Conservation (phyloP, 208 protist species). For the Herpetomonas muscarum region DNA sequence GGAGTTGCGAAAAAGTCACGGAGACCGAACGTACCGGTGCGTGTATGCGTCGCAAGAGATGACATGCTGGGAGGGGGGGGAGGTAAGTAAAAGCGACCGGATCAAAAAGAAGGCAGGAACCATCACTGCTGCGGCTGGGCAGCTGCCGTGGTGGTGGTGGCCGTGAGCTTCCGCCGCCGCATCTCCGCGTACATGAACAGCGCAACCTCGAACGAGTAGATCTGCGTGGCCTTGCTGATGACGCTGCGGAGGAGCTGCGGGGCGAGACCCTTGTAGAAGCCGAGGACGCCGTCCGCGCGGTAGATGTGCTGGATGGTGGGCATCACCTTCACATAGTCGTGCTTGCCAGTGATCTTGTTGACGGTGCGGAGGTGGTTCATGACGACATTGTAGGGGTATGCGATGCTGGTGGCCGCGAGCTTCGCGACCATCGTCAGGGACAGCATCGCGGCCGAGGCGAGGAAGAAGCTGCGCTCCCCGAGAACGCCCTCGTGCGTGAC, state of each 20-base stretch:
- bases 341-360: slow-evolving; percentile 69
- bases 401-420: slow-evolving; percentile 53
- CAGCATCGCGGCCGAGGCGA: slow-evolving; percentile 62
- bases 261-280: slow-evolving; percentile 88
- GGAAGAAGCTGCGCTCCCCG: slow-evolving; percentile 41
- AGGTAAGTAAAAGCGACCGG: not conserved
- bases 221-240: slow-evolving; percentile 83
- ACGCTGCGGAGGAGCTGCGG: slow-evolving; percentile 82
- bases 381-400: slow-evolving; percentile 91
- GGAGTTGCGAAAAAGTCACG: too few relatives aligned
- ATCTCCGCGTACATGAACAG: slow-evolving; percentile 72
- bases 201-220: slow-evolving; percentile 84
- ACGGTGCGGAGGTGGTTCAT: slow-evolving; percentile 88
- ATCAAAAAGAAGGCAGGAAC: not conserved
- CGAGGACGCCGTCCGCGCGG: slow-evolving; percentile 55
- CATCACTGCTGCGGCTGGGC: too few relatives aligned
- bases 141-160: too few relatives aligned
- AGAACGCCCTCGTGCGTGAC: slow-evolving; percentile 60
- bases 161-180: slow-evolving; percentile 6
- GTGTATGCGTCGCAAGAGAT: too few relatives aligned
- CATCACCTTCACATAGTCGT: slow-evolving; percentile 60
- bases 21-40: too few relatives aligned
- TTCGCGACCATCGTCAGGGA: slow-evolving; percentile 82
- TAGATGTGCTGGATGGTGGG: slow-evolving; percentile 80
- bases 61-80: too few relatives aligned